Percentiles rank a stretch among this genome's conserved stretches.
Conservation (phyloP, 2,329 filamentous ascomycete genomes). For the Aspergillus ibericus region DNA sequence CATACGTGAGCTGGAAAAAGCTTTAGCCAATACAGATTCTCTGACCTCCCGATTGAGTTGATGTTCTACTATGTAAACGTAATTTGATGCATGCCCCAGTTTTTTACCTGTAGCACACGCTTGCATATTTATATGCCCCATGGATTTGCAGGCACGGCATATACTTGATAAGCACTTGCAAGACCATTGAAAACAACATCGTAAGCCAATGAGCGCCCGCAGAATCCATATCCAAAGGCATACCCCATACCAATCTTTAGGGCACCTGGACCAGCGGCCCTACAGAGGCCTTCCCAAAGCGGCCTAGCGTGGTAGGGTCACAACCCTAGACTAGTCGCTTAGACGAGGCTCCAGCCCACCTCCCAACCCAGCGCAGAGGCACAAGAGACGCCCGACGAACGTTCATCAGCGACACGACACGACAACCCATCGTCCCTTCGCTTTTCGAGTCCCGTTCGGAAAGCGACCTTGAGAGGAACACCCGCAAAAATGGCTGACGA, state of each 20-base stretch:
- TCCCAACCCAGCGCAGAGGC: conserved; percentile 30
- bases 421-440: conserved; percentile 43
- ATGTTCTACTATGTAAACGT: conserved; percentile 15
- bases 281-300: conserved; percentile 17
- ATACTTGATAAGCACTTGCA: not conserved
- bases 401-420: conserved; percentile 40
- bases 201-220: not conserved
- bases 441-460: conserved; percentile 48
- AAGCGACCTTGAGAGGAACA: conserved; percentile 46
- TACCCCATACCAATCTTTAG: conserved; percentile 10
- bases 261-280: conserved; percentile 11
- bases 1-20: conserved; percentile 35
- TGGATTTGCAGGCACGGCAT: not conserved
- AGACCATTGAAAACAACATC: not conserved
- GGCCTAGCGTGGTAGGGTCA: conserved; percentile 40
- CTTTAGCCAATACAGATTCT: conserved; percentile 38
- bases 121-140: not conserved
- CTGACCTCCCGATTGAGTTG: conserved; percentile 28
- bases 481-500: conserved; percentile 78
- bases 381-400: conserved; percentile 29
- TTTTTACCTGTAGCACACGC: not conserved
- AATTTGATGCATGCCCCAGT: not conserved
- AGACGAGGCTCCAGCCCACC: conserved; percentile 43
- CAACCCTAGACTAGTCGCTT: conserved; percentile 43
- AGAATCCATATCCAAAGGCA: not conserved